phyloP scores from a whole-genome alignment of 2,329 filamentous ascomycete genomes.

The Cladosporium sphaerospermum region DNA sequence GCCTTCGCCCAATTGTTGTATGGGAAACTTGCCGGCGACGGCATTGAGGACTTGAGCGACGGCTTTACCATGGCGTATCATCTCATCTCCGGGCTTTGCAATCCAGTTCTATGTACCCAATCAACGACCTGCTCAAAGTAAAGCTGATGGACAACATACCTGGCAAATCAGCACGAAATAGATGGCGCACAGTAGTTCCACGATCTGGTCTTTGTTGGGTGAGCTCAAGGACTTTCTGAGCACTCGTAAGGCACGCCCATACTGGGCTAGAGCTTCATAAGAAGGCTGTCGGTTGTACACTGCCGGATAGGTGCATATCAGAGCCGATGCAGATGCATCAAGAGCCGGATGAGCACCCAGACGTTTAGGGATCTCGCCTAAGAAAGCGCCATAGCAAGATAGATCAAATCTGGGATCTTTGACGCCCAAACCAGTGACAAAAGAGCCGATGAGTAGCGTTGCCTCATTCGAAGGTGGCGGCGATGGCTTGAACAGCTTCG shows the following conservation, averaged over 20 bases:
- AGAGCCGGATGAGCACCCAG: conserved; percentile 13
- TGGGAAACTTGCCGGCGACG: conserved; percentile 4
- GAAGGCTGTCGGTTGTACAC: background rate
- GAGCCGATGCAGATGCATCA: conserved; percentile 13
- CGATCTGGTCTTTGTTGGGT: background rate
- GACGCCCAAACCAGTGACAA: conserved; percentile 4
- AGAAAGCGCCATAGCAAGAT: conserved; percentile 12
- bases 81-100: conserved; percentile 1
- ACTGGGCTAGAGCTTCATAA: conserved; percentile 4
- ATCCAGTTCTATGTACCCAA: background rate
- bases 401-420: conserved; percentile 11
- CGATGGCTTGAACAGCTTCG: background rate
- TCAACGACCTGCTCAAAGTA: background rate
- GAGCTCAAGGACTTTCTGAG: conserved; percentile 9
- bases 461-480: background rate
- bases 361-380: conserved; percentile 6
- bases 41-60: conserved; percentile 5
- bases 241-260: conserved; percentile 5
- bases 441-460: background rate
- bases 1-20: background rate
- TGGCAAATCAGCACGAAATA: conserved; percentile 14
- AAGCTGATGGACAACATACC: conserved; percentile 1
- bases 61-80: conserved; percentile 7
- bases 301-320: conserved; percentile 10
- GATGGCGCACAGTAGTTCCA: conserved; percentile 12